Conservation (phyloP, 1,284 basidiomycete genomes). For the Cutaneotrichosporon mucoides region DNA sequence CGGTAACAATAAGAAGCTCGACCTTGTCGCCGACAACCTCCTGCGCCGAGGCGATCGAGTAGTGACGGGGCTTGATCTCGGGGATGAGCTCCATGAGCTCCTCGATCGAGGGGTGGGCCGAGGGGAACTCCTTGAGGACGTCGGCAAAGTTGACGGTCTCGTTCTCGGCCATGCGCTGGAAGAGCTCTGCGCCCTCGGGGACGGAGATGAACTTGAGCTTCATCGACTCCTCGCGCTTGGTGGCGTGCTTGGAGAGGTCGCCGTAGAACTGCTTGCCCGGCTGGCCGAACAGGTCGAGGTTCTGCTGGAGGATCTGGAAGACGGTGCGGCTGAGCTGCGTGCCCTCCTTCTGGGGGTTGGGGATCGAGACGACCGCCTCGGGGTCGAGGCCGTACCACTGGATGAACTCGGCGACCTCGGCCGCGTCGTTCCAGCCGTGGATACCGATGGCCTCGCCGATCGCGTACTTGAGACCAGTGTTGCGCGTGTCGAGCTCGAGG, state of each 20-base stretch:
- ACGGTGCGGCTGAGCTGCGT: conserved; percentile 76
- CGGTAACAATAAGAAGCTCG: conserved; percentile 90
- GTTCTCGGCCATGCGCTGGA: conserved; percentile 92
- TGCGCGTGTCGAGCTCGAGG: conserved; percentile 87
- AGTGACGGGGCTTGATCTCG: conserved; percentile 96
- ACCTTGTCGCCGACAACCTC: conserved; percentile 90
- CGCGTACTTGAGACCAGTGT: conserved; percentile 89
- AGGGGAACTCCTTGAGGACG: conserved; percentile 72
- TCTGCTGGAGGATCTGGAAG: conserved; percentile 92
- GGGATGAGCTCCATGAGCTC: conserved; percentile 80
- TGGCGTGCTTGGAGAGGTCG: conserved; percentile 75
- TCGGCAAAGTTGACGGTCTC: conserved; percentile 95
- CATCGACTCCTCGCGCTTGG: conserved; percentile 67
- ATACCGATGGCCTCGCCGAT: conserved; percentile 96
- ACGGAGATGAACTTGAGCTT: conserved; percentile 89
- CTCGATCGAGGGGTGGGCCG: conserved; percentile 74
- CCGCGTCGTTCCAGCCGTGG: conserved; percentile 94
- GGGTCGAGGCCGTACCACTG: conserved; percentile 85
- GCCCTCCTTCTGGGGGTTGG: conserved; percentile 55
- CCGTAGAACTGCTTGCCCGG: conserved; percentile 95
- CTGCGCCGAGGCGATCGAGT: conserved; percentile 94
- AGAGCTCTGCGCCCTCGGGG: conserved; percentile 83
- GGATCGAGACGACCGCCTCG: conserved; percentile 74
- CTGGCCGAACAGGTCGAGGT: conserved; percentile 92
- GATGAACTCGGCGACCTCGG: conserved; percentile 86